These are phyloP conservation scores for maize (Zea mays) DNA, from an alignment of 176 grass and related monocot species.

Conservation along the genomic window Zm-B73-REFERENCE-NAM-5.0 NC_050097.1:208778001-208778500, in stretches of 20 bases:
- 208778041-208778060: slow-evolving; percentile 15
- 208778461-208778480: slow-evolving; percentile 89
- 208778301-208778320: too few species aligned
- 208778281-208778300: too few species aligned
- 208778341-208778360: too few species aligned
- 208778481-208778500: slow-evolving; percentile 97
- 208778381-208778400: too few species aligned
- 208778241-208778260: slow-evolving; percentile 86
- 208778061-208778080: neutral
- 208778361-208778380: too few species aligned
- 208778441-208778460: slow-evolving; percentile 72
- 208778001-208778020: neutral
- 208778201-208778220: too few species aligned
- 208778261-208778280: slow-evolving; percentile 61
- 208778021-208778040: slow-evolving; percentile 9
- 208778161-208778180: neutral
- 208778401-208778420: too few species aligned
- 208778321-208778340: too few species aligned
- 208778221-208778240: slow-evolving; percentile 2
- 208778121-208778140: neutral
- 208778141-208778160: neutral
- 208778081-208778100: neutral
- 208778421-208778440: slow-evolving; percentile 91
- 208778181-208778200: neutral
- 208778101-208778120: neutral